Conservation (phyloP, 225 moss, liverwort and hornwort genomes). For the Sphagnum tenellum region DNA sequence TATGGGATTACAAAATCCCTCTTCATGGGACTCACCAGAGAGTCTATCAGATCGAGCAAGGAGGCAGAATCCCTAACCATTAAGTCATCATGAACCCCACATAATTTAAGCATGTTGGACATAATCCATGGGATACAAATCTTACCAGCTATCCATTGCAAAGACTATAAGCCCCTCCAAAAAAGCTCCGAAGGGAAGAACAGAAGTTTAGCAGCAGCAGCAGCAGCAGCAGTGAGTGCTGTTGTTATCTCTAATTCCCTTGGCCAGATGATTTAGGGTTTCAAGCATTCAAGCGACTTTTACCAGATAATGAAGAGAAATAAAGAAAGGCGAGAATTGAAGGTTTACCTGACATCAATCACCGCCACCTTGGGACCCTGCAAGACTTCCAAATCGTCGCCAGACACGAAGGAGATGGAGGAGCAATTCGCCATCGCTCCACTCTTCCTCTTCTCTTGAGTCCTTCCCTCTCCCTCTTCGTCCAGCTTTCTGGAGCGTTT, state of each 20-base stretch:
- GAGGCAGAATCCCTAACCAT: no score
- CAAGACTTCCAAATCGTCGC: conserved; percentile 28
- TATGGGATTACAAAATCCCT: no score
- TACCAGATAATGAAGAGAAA: background rate
- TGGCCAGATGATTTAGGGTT: background rate
- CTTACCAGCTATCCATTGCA: no score
- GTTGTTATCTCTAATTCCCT: background rate
- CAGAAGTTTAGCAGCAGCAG: no score
- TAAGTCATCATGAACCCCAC: no score
- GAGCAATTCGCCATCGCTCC: conserved; percentile 31
- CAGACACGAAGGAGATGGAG: conserved; percentile 24
- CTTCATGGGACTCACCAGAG: no score
- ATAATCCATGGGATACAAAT: no score
- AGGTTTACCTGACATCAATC: conserved; percentile 55
- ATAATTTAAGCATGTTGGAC: no score
- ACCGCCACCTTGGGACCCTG: conserved; percentile 37
- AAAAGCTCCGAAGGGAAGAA: no score
- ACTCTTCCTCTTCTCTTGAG: background rate
- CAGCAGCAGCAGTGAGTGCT: background rate
- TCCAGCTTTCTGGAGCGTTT: no score
- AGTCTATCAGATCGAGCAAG: no score
- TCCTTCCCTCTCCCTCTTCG: conserved; percentile 1
- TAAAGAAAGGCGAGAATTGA: background rate
- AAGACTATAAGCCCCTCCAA: no score
- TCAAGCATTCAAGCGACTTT: background rate